Conservation (phyloP, 2,329 filamentous ascomycete genomes). For the Macrophomina tecta region DNA sequence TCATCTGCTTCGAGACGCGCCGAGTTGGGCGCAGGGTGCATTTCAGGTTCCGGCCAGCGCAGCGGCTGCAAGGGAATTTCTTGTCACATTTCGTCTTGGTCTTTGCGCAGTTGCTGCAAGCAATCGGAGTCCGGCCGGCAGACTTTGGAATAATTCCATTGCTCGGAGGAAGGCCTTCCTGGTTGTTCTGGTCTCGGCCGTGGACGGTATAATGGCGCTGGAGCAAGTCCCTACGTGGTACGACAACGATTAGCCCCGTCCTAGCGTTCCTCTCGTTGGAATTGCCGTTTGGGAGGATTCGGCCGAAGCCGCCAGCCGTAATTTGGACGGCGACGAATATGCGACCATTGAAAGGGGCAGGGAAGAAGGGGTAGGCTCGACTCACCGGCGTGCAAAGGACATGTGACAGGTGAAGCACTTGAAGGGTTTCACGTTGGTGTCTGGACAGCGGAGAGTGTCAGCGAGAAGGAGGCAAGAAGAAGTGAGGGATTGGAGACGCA, state of each 20-base stretch:
- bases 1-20: conserved; percentile 52
- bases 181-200: conserved; percentile 56
- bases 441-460: conserved; percentile 38
- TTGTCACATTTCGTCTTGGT: conserved; percentile 62
- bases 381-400: conserved; percentile 59
- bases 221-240: conserved; percentile 52
- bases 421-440: conserved; percentile 62
- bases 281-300: background rate
- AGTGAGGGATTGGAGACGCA: conserved; percentile 38
- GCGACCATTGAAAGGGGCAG: background rate
- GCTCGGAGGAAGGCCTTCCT: conserved; percentile 54
- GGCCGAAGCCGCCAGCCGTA: background rate
- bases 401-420: conserved; percentile 62
- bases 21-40: conserved; percentile 57
- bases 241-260: conserved; percentile 14
- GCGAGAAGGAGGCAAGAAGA: conserved; percentile 2
- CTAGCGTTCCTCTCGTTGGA: background rate
- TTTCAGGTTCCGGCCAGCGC: conserved; percentile 55
- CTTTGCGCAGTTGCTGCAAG: conserved; percentile 60
- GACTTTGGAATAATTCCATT: conserved; percentile 60
- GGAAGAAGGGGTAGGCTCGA: conserved; percentile 20
- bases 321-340: background rate
- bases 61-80: conserved; percentile 60
- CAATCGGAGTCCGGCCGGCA: conserved; percentile 58
- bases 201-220: conserved; percentile 60